Evolutionary conservation across 306 rosid genomes (phyloP).

Genomic region (Dalbergia cochinchinensis): DNA sequence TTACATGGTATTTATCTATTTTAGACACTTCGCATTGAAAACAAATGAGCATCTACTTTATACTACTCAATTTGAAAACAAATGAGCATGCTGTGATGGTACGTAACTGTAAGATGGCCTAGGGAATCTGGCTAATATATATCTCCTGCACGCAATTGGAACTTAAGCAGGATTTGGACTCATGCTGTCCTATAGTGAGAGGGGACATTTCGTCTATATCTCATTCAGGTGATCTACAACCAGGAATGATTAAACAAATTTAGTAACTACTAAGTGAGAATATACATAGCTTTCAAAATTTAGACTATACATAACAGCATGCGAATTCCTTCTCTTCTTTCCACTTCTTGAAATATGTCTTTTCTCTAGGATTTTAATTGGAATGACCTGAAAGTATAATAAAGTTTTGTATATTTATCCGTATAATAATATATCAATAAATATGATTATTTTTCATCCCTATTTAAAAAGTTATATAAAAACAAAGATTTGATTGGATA

Average conservation of each 20-base stretch:
- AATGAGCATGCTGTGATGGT: slow-evolving; percentile 33
- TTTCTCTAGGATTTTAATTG: not conserved
- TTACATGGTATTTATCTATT: not conserved
- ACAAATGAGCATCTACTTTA: not conserved
- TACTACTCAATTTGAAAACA: slow-evolving; percentile 12
- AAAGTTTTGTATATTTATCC: too few relatives aligned
- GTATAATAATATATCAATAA: too few relatives aligned
- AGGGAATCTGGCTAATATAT: slow-evolving; percentile 30
- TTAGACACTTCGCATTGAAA: slow-evolving; percentile 22
- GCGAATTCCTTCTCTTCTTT: not conserved
- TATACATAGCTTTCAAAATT: not conserved
- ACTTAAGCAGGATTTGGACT: slow-evolving; percentile 33
- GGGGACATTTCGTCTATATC: not conserved
- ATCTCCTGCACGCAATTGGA: not conserved
- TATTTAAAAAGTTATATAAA: too few relatives aligned
- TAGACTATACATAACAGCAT: not conserved
- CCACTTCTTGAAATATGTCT: not conserved
- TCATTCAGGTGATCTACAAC: not conserved
- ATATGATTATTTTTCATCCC: too few relatives aligned
- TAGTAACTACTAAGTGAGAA: not conserved
- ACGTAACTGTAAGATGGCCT: slow-evolving; percentile 21
- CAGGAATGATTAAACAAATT: not conserved
- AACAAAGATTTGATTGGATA: too few relatives aligned
- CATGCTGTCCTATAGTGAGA: slow-evolving; percentile 12
- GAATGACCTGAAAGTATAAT: too few relatives aligned